These are phyloP conservation scores for Wickerhamomyces kurtzmanii DNA, from an alignment of 805 yeast genomes.

Conservation along the genomic window DNA sequence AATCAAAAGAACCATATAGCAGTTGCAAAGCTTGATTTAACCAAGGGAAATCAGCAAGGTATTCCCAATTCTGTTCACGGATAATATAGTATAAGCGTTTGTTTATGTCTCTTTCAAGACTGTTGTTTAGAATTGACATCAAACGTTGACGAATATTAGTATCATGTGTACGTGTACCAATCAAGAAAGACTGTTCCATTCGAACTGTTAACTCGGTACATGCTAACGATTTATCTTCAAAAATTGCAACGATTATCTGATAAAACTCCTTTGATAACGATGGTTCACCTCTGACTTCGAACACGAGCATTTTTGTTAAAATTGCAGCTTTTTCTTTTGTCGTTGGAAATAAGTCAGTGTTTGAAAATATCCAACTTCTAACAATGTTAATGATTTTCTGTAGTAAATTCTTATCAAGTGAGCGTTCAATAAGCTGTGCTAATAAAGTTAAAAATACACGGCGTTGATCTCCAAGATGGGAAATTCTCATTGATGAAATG, in stretches of 20 bases:
- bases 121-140: conserved; percentile 68
- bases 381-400: conserved; percentile 70
- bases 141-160: conserved; percentile 64
- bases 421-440: conserved; percentile 85
- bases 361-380: conserved; percentile 82
- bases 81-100: conserved; percentile 79
- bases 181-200: conserved; percentile 93
- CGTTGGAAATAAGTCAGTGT: conserved; percentile 82
- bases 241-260: conserved; percentile 78
- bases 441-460: conserved; percentile 77
- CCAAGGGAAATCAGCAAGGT: conserved; percentile 89
- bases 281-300: conserved; percentile 81
- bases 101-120: conserved; percentile 68
- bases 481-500: conserved; percentile 70
- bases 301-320: conserved; percentile 85
- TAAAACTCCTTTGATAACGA: conserved; percentile 71
- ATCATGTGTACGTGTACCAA: conserved; percentile 82
- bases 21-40: conserved; percentile 86
- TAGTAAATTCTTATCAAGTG: conserved; percentile 67
- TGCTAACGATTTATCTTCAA: conserved; percentile 67
- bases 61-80: conserved; percentile 98
- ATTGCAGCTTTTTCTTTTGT: conserved; percentile 94
- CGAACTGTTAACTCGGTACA: conserved; percentile 87
- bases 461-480: conserved; percentile 88
- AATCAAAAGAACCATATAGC: conserved; percentile 68